Percentiles rank a stretch among this genome's conserved stretches.
Evolutionary conservation across 2,329 filamentous ascomycete species (phyloP).

Genomic region (Aureobasidium namibiae): DNA sequence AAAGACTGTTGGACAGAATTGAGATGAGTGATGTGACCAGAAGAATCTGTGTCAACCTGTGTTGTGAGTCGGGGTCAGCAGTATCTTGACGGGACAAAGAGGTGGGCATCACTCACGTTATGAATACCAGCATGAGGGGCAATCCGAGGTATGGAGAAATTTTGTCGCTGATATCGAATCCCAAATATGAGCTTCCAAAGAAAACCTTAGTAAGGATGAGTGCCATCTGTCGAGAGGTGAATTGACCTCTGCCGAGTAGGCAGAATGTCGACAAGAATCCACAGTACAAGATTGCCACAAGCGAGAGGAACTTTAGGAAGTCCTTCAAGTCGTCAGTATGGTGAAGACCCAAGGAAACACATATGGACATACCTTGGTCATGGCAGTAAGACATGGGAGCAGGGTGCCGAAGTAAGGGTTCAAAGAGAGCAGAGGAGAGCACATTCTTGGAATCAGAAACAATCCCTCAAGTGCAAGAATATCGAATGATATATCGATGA

Average conservation of each 20-base stretch:
- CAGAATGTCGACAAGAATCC: constrained; percentile 84
- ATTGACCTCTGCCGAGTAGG: constrained; percentile 63
- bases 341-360: neutral
- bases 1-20: constrained; percentile 68
- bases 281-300: constrained; percentile 74
- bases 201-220: constrained; percentile 75
- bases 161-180: constrained; percentile 51
- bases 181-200: constrained; percentile 59
- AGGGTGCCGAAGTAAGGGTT: constrained; percentile 86
- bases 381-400: constrained; percentile 85
- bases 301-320: constrained; percentile 72
- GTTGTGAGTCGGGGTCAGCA: neutral
- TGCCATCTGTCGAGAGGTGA: constrained; percentile 59
- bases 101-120: constrained; percentile 33
- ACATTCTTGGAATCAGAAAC: constrained; percentile 83
- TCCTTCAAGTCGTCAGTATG: constrained; percentile 53
- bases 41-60: constrained; percentile 62
- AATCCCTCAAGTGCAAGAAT: constrained; percentile 82
- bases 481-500: constrained; percentile 78
- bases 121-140: constrained; percentile 59
- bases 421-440: constrained; percentile 68
- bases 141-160: constrained; percentile 44
- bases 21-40: constrained; percentile 71
- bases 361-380: constrained; percentile 37
- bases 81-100: neutral